Evolutionary conservation across 1,139 yeast genomes (phyloP), one percentile per base, ranked within the genome.

Genomic region (Nematodospora anomalae): DNA sequence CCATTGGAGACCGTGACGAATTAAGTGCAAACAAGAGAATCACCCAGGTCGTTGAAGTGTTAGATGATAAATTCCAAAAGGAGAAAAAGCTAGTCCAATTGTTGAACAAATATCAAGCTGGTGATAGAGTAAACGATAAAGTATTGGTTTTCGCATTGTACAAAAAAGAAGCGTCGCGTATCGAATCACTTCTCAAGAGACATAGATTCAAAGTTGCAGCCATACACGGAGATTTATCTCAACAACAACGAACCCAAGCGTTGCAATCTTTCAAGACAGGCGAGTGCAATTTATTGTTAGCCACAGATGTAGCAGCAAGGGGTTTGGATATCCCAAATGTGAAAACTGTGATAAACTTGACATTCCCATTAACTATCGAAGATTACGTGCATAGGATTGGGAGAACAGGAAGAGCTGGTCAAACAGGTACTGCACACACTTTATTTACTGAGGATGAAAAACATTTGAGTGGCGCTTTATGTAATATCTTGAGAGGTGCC

Each of bases 251-350:
- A 66, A 84, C 96, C 3, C 78, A 71, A 49, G 96, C 99, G 2
- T 70, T 92, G 45, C 83, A 80, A 33, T 80, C 82, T 47, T 92
- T 92, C 74, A 94, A 94, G 64, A 61, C 74, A 22, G 98, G 98
- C 28, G 74, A 74, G 36, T 74, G 84, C 42, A 83, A 77, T 52
- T 68, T 92, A 38, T 67, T 92, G 57, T 74, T 92, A 52, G 99
- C 99, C 25, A 92, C 99, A 2, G 98, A 94, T 69, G 99, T 92
- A 38, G 99, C 99, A 30, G 98, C 98, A 24, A 80, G 99, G 69
- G 99, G 99, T 45, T 76, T 92, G 50, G 99, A 92, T 64, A 92
- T 92, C 51, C 98, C 99, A 35, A 88, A 94, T 51, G 99, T 92
- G 48, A 92, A 90, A 62, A 87, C 89, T 21, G 99, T 92, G 33